phyloP scores from a whole-genome alignment of 2,329 filamentous ascomycete species.

The Sporothrix mexicana region DNA sequence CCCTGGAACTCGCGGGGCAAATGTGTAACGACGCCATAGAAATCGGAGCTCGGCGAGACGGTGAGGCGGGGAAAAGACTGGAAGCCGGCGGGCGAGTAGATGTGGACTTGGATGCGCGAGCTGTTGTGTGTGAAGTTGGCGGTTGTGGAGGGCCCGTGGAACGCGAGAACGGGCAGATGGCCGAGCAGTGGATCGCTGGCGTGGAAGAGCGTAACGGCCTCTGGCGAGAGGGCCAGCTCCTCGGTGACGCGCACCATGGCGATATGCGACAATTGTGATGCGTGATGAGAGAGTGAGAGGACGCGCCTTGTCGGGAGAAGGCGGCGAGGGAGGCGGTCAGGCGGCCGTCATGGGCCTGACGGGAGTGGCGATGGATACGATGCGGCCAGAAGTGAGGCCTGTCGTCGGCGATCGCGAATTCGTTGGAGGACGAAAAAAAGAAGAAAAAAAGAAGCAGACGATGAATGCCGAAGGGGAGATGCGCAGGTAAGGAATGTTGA shows the following conservation, averaged over 20 bases:
- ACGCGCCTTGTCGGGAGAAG: conserved; percentile 16
- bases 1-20: conserved; percentile 93
- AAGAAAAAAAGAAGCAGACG: background rate
- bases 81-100: conserved; percentile 87
- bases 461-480: background rate
- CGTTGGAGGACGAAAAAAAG: background rate
- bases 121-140: conserved; percentile 85
- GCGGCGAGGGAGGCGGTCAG: background rate
- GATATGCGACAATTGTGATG: conserved; percentile 45
- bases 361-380: background rate
- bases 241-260: conserved; percentile 83
- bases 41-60: conserved; percentile 87
- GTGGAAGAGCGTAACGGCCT: conserved; percentile 86
- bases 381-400: background rate
- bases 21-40: conserved; percentile 88
- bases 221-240: conserved; percentile 78
- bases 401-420: background rate
- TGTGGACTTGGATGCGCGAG: conserved; percentile 92
- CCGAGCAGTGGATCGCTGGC: conserved; percentile 83
- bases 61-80: conserved; percentile 90
- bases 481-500: conserved; percentile 26
- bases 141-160: conserved; percentile 89
- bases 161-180: conserved; percentile 82
- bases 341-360: conserved; percentile 22
- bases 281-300: background rate